Evolutionary conservation across 2,329 filamentous ascomycete genomes (phyloP).

Genomic region (Claviceps sp.): DNA sequence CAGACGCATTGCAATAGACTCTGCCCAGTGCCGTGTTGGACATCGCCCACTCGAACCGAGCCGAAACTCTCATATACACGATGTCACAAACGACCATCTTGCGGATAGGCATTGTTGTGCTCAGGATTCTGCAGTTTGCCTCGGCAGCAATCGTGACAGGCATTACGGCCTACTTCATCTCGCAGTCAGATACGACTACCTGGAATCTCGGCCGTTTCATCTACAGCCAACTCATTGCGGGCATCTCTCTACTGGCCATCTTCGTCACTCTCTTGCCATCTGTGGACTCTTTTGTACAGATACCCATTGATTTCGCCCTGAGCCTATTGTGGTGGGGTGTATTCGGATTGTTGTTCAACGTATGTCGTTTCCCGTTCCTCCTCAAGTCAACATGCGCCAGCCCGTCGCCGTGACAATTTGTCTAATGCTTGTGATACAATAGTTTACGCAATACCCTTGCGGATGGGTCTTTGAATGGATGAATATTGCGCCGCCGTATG

Average conservation of each 20-base stretch:
- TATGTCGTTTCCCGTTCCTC: constrained; percentile 15
- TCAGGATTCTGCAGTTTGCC: constrained; percentile 32
- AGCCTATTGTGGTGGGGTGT: constrained; percentile 50
- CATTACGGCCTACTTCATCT: constrained; percentile 48
- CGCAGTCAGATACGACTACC: constrained; percentile 25
- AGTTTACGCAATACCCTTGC: constrained; percentile 29
- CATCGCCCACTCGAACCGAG: neutral
- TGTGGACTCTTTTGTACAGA: constrained; percentile 46
- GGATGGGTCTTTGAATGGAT: constrained; percentile 42
- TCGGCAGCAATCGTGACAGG: constrained; percentile 53
- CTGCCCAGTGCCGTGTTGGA: neutral
- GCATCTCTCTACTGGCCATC: constrained; percentile 46
- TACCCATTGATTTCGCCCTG: constrained; percentile 51
- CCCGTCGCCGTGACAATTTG: neutral
- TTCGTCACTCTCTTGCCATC: constrained; percentile 59
- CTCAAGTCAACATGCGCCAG: neutral
- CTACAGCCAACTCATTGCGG: constrained; percentile 56
- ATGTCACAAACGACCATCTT: constrained; percentile 2
- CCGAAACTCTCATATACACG: neutral
- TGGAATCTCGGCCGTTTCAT: constrained; percentile 48
- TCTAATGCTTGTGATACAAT: neutral
- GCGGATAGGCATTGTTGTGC: constrained; percentile 10
- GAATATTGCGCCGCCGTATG: constrained; percentile 24
- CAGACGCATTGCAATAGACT: neutral
- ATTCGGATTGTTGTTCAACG: constrained; percentile 46